Conservation (phyloP, 176 grass and related monocot genomes). For the Oryza officinalis region DNA sequence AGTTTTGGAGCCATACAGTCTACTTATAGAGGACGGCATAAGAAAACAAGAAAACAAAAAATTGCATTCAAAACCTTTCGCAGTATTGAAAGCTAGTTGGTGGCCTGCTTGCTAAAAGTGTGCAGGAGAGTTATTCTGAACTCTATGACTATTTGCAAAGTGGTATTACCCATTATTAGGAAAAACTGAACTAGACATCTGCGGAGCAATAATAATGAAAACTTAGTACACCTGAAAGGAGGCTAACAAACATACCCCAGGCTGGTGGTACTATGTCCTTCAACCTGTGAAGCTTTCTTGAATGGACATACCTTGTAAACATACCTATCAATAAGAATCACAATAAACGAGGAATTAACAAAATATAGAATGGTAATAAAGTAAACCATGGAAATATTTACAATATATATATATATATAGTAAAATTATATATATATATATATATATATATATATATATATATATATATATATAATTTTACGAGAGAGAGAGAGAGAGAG, state of each 20-base stretch:
- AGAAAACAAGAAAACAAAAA: background rate
- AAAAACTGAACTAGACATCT: background rate
- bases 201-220: background rate
- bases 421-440: no score
- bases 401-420: no score
- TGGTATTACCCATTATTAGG: background rate
- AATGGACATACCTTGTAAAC: constrained; percentile 94
- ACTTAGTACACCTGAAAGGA: constrained; percentile 31
- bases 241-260: constrained; percentile 73
- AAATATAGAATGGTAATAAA: constrained; percentile 20
- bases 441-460: no score
- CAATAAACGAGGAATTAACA: constrained; percentile 8
- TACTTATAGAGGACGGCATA: background rate
- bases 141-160: constrained; percentile 15
- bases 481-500: background rate
- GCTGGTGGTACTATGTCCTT: constrained; percentile 89
- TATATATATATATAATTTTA: no score
- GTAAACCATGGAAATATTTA: constrained; percentile 1
- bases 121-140: background rate
- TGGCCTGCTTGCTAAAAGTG: background rate
- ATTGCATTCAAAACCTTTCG: constrained; percentile 4
- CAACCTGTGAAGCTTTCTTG: constrained; percentile 88
- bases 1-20: background rate
- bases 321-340: constrained; percentile 55
- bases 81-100: background rate